Percentiles rank a stretch among this genome's conserved stretches.
phyloP scores from a whole-genome alignment of 202 grass and related monocot genomes.

The Saccharum hybrid region DNA sequence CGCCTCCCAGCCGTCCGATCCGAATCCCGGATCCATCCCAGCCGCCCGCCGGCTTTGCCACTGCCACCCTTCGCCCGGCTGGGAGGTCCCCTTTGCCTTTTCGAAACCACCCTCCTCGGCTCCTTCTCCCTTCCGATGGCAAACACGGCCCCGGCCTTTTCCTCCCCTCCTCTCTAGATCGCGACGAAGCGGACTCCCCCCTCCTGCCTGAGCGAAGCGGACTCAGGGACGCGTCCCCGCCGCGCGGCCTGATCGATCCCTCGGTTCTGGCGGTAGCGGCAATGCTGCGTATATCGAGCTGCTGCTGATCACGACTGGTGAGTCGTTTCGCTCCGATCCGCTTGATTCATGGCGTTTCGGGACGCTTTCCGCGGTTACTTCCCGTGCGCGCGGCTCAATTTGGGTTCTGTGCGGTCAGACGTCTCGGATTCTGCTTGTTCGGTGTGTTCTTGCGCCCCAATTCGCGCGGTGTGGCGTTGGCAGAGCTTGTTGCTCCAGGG shows the following conservation, averaged over 20 bases:
- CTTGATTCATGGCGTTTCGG: neutral
- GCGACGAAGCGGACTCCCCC: slow-evolving; percentile 35
- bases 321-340: slow-evolving; percentile 41
- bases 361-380: neutral
- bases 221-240: neutral
- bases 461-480: neutral
- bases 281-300: slow-evolving; percentile 43
- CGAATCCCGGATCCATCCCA: slow-evolving; percentile 24
- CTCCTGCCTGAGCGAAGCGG: slow-evolving; percentile 19
- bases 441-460: neutral
- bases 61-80: neutral
- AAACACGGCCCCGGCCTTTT: neutral
- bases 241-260: slow-evolving; percentile 29
- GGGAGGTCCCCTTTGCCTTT: slow-evolving; percentile 21
- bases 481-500: neutral
- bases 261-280: neutral
- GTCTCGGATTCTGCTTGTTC: neutral
- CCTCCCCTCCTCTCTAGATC: slow-evolving; percentile 38
- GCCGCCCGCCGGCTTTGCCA: slow-evolving; percentile 5
- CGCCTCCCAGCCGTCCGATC: slow-evolving; percentile 27
- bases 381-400: slow-evolving; percentile 24
- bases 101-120: slow-evolving; percentile 38
- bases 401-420: neutral
- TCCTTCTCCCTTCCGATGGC: neutral
- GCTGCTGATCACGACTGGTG: slow-evolving; percentile 42